phyloP scores from a whole-genome alignment of 169 alveolate species.

The Cryptosporidium parvum region DNA sequence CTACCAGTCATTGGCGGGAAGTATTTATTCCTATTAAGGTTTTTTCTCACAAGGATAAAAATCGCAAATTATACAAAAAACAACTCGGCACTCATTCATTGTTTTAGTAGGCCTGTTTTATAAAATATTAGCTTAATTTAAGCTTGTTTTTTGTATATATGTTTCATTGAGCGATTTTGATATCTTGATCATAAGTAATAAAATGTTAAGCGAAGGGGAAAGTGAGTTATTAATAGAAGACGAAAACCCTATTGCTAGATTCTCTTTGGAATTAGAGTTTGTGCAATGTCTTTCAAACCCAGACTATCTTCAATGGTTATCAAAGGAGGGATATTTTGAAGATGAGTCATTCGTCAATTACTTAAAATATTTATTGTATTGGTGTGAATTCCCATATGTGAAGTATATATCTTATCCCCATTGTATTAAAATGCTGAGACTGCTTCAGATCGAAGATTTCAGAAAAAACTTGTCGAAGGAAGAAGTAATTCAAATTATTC shows the following conservation, averaged over 20 bases:
- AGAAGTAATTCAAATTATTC: slow-evolving; percentile 56
- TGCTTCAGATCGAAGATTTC: slow-evolving; percentile 54
- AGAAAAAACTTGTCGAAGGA: slow-evolving; percentile 57
- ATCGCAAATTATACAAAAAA: no score
- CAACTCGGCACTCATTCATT: no score
- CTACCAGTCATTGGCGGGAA: slow-evolving; percentile 1
- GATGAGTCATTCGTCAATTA: slow-evolving; percentile 73
- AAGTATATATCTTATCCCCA: slow-evolving; percentile 76
- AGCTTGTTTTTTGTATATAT: not conserved
- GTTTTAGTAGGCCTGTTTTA: not conserved
- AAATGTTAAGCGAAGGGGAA: not conserved
- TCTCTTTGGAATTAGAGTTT: slow-evolving; percentile 74
- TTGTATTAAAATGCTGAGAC: slow-evolving; percentile 70
- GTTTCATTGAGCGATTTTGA: not conserved
- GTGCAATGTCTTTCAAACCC: slow-evolving; percentile 76
- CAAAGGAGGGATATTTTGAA: slow-evolving; percentile 73
- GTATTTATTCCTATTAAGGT: not conserved
- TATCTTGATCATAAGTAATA: not conserved
- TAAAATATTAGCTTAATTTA: not conserved
- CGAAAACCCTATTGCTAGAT: slow-evolving; percentile 33
- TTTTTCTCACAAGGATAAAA: no score
- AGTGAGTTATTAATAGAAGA: slow-evolving; percentile 1
- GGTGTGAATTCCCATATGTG: slow-evolving; percentile 61
- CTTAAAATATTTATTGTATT: slow-evolving; percentile 68
- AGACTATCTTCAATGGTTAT: slow-evolving; percentile 60